Conservation (phyloP, 495 filamentous ascomycete species). For the Neurospora sp. region DNA sequence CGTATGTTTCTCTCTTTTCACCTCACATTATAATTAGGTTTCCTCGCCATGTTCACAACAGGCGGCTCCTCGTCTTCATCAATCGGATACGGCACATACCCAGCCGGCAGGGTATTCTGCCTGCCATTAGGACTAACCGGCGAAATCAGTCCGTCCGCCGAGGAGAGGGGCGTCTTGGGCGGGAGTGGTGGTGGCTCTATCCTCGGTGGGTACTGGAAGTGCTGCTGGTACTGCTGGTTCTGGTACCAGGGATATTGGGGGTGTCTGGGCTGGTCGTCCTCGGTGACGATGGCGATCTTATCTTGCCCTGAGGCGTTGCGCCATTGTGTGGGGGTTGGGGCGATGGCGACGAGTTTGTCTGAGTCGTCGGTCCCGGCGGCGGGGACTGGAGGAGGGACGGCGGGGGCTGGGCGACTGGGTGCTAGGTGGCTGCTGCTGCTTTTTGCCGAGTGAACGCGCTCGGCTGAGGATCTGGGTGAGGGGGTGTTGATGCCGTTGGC, state of each 20-base stretch:
- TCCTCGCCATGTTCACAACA: constrained; percentile 70
- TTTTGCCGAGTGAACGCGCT: constrained; percentile 24
- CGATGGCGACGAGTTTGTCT: constrained; percentile 38
- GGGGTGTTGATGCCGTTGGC: constrained; percentile 17
- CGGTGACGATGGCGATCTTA: constrained; percentile 49
- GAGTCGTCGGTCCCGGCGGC: constrained; percentile 20
- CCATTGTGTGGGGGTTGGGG: constrained; percentile 44
- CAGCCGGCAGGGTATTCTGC: constrained; percentile 16
- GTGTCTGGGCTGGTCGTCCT: constrained; percentile 46
- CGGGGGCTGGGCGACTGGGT: constrained; percentile 18
- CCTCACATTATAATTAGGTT: constrained; percentile 62
- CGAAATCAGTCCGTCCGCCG: neutral
- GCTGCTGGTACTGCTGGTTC: constrained; percentile 29
- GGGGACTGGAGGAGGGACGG: constrained; percentile 23
- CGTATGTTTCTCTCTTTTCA: constrained; percentile 12
- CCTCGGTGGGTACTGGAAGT: constrained; percentile 35
- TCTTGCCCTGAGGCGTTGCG: constrained; percentile 39
- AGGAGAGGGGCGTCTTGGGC: constrained; percentile 69
- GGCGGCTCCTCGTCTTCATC: constrained; percentile 76
- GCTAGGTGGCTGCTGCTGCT: constrained; percentile 17
- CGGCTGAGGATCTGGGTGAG: constrained; percentile 34
- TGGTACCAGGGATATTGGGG: constrained; percentile 17
- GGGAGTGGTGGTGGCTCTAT: constrained; percentile 67
- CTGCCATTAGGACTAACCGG: constrained; percentile 1
- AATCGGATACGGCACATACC: constrained; percentile 57